phyloP scores from a whole-genome alignment of 164 flowering plant genomes.

The Cinnamomum micranthum region DNA sequence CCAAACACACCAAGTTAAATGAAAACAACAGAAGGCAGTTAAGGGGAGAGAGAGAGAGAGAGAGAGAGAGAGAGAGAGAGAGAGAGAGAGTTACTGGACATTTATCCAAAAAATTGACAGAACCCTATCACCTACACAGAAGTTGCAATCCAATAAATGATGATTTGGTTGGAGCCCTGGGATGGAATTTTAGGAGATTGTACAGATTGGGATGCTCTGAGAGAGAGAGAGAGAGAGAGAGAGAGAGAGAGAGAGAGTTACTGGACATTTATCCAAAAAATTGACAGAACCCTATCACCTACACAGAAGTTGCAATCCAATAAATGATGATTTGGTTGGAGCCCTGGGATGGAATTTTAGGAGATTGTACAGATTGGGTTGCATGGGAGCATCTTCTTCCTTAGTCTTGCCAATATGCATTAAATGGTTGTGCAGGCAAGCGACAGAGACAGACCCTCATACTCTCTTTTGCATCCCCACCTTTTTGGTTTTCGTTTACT shows the following conservation, averaged over 20 bases:
- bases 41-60: no score
- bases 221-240: no score
- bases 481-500: neutral
- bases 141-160: neutral
- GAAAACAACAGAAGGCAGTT: no score
- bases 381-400: neutral
- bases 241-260: neutral
- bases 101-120: neutral
- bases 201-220: neutral
- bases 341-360: neutral
- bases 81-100: neutral
- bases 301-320: neutral
- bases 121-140: neutral
- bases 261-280: neutral
- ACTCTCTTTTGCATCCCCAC: neutral
- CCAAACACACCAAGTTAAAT: slow-evolving; percentile 3
- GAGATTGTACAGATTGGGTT: neutral
- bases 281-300: neutral
- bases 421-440: neutral
- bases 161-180: neutral
- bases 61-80: no score
- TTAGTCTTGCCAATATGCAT: neutral
- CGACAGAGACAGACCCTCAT: neutral
- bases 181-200: neutral
- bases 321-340: neutral